A percentile compares a stretch with the other conserved stretches of the same genome.
These are phyloP conservation scores for Starmerella stellata DNA, from an alignment of 805 yeast genomes.

Conservation along the genomic window DNA sequence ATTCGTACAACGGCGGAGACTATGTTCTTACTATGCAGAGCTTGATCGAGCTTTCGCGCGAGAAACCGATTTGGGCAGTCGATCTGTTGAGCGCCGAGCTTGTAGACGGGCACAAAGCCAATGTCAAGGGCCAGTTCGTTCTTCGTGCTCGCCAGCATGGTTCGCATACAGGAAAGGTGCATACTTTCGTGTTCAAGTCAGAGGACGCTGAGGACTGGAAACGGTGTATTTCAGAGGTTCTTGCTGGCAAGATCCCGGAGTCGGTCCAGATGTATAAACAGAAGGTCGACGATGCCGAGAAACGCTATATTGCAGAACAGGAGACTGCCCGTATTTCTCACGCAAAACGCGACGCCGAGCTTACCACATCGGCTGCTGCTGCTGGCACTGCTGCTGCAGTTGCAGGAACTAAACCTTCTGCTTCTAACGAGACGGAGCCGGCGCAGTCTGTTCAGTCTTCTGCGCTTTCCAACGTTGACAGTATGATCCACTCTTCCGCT, in stretches of 20 bases:
- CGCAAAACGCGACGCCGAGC: no score
- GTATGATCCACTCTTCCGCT: no score
- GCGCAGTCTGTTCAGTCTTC: neutral
- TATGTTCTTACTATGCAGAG: slow-evolving; percentile 78
- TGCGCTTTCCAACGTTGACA: neutral
- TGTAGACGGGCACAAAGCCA: slow-evolving; percentile 59
- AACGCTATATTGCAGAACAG: no score
- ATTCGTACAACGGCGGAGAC: slow-evolving; percentile 80
- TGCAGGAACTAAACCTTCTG: no score
- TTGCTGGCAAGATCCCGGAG: slow-evolving; percentile 24
- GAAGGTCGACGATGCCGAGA: no score
- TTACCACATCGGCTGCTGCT: no score
- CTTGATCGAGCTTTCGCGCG: slow-evolving; percentile 67
- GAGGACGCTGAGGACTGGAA: slow-evolving; percentile 70
- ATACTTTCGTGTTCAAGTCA: slow-evolving; percentile 90
- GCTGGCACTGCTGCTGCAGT: no score
- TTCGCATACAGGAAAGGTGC: slow-evolving; percentile 34
- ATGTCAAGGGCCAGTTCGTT: slow-evolving; percentile 42
- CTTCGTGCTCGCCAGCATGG: slow-evolving; percentile 26
- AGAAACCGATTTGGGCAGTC: slow-evolving; percentile 16
- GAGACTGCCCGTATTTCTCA: no score
- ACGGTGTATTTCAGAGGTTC: slow-evolving; percentile 51
- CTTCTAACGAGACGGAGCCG: no score
- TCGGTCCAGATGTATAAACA: slow-evolving; percentile 33
- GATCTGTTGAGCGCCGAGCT: slow-evolving; percentile 43